phyloP scores from a whole-genome alignment of 2,329 filamentous ascomycete genomes.

The Stromatinia cepivora region DNA sequence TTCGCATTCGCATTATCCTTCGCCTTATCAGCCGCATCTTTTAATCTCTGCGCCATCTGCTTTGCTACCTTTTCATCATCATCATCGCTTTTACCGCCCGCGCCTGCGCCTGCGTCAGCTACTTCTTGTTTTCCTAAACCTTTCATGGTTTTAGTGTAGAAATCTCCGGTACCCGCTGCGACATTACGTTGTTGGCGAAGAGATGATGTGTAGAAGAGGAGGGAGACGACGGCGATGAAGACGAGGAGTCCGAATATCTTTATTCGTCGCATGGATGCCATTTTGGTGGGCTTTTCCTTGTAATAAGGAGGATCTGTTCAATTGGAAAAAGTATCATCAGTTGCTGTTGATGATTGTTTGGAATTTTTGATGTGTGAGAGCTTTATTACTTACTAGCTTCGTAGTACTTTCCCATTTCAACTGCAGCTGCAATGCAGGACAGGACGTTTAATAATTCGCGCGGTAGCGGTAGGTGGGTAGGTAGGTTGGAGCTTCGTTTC shows the following conservation, averaged over 20 bases:
- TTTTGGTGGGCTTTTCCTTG: constrained; percentile 41
- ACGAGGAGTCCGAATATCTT: constrained; percentile 65
- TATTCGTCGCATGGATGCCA: constrained; percentile 71
- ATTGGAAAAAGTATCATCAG: background rate
- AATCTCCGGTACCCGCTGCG: constrained; percentile 53
- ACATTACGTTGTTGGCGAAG: constrained; percentile 50
- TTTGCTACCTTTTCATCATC: constrained; percentile 57
- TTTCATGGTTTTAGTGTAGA: constrained; percentile 60
- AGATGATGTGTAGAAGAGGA: constrained; percentile 72
- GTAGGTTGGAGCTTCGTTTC: background rate
- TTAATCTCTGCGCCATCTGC: constrained; percentile 61
- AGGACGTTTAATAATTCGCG: background rate
- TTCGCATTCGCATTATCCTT: constrained; percentile 70
- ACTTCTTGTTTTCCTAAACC: constrained; percentile 44
- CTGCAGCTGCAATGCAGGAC: background rate
- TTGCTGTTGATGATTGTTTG: background rate
- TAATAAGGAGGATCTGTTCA: constrained; percentile 27
- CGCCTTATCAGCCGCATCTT: constrained; percentile 66
- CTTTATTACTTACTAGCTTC: constrained; percentile 15
- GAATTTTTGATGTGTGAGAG: background rate
- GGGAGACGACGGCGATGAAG: constrained; percentile 62
- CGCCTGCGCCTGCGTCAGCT: background rate
- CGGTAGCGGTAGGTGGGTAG: background rate
- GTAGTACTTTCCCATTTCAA: constrained; percentile 23
- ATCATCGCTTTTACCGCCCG: constrained; percentile 38